Conservation (phyloP, 352 stramenopile genomes). For the Globisporangium yorkense region DNA sequence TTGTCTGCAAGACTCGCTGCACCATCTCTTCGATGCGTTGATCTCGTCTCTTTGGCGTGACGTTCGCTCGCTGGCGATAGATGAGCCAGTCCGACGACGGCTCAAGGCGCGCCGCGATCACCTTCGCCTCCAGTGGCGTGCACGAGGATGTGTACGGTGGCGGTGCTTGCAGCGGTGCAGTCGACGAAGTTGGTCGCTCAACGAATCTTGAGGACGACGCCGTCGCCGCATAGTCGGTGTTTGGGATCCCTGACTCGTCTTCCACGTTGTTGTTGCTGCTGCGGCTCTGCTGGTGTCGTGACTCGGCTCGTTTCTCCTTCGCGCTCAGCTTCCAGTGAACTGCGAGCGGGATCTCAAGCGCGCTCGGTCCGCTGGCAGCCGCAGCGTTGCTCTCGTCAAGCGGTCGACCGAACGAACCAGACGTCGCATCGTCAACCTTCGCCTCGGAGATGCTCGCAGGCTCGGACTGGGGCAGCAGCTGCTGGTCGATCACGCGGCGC, state of each 20-base stretch:
- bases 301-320: neutral
- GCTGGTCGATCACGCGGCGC: slow-evolving; percentile 32
- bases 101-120: slow-evolving; percentile 17
- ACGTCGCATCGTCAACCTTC: neutral
- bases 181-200: neutral
- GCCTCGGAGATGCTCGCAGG: neutral
- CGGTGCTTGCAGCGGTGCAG: neutral
- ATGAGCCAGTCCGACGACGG: slow-evolving; percentile 57
- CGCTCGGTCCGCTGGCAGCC: neutral
- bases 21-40: slow-evolving; percentile 43
- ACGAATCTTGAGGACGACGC: no score
- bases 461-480: slow-evolving; percentile 12
- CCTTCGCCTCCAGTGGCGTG: slow-evolving; percentile 14
- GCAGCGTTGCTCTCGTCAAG: neutral
- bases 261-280: neutral
- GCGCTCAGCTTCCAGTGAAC: slow-evolving; percentile 2
- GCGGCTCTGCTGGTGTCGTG: neutral
- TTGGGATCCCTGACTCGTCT: neutral
- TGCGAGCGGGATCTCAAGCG: neutral
- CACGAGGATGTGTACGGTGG: slow-evolving; percentile 2
- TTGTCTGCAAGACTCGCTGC: slow-evolving; percentile 15
- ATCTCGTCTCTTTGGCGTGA: slow-evolving; percentile 32
- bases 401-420: no score
- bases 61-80: slow-evolving; percentile 38
- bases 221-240: neutral